A percentile compares a stretch with the other conserved stretches of the same genome.
Conservation (phyloP, 2,329 filamentous ascomycete genomes). For the Cercospora sp. region DNA sequence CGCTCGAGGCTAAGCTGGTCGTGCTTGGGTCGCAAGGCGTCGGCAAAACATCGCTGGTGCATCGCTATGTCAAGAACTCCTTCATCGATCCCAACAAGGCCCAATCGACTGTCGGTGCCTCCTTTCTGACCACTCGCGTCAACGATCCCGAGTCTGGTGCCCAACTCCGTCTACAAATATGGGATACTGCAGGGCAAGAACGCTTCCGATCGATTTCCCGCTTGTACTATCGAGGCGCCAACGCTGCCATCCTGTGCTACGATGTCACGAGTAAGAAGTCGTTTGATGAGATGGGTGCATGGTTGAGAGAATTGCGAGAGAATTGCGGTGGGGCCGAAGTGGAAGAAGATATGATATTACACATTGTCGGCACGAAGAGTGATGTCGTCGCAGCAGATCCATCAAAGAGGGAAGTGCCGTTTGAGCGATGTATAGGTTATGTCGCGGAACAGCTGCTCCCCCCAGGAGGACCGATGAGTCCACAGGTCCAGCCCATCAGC, state of each 20-base stretch:
- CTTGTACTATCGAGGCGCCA: conserved; percentile 93
- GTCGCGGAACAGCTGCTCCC: conserved; percentile 88
- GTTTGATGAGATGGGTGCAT: conserved; percentile 88
- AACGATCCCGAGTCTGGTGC: conserved; percentile 80
- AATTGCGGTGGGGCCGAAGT: conserved; percentile 25
- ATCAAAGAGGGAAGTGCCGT: conserved; percentile 75
- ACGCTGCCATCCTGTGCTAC: conserved; percentile 92
- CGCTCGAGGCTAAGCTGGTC: conserved; percentile 78
- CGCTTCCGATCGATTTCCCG: conserved; percentile 91
- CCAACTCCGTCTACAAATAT: conserved; percentile 87
- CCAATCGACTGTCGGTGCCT: conserved; percentile 52
- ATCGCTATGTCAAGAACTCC: conserved; percentile 71
- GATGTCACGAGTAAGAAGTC: conserved; percentile 84
- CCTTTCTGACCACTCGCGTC: conserved; percentile 65
- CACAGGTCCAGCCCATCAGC: conserved; percentile 6
- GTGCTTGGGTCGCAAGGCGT: conserved; percentile 78
- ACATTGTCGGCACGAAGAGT: conserved; percentile 92
- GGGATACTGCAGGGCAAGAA: conserved; percentile 96
- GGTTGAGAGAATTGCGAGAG: conserved; percentile 59
- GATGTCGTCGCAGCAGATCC: conserved; percentile 89
- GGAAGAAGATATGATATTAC: conserved; percentile 71
- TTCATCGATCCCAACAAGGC: conserved; percentile 59
- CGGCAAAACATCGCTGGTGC: conserved; percentile 75
- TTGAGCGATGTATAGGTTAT: conserved; percentile 93
- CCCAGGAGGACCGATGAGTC: conserved; percentile 15